phyloP scores from a whole-genome alignment of 2,329 filamentous ascomycete species.

The Claviceps africana region DNA sequence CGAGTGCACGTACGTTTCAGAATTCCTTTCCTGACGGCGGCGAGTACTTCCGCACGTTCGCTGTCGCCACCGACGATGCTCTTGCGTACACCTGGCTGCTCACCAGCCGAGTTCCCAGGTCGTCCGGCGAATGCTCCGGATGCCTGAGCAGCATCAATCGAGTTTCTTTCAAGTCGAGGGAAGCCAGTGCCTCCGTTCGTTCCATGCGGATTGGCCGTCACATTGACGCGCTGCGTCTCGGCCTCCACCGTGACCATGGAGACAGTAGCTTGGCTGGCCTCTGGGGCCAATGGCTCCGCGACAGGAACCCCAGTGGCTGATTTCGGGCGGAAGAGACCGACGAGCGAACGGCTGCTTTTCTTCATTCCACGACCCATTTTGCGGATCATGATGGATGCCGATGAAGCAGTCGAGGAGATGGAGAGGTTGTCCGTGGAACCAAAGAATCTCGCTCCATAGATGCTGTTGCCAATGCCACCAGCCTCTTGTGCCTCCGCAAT shows the following conservation, averaged over 20 bases:
- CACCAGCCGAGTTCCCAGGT: constrained; percentile 41
- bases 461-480: constrained; percentile 78
- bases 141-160: constrained; percentile 49
- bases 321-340: constrained; percentile 89
- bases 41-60: constrained; percentile 81
- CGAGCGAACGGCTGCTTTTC: constrained; percentile 78
- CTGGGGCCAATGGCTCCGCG: constrained; percentile 50
- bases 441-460: constrained; percentile 82
- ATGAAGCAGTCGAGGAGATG: constrained; percentile 79
- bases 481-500: constrained; percentile 91
- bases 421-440: constrained; percentile 91
- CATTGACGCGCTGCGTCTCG: constrained; percentile 70
- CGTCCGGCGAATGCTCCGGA: constrained; percentile 34
- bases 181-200: constrained; percentile 62
- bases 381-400: constrained; percentile 82
- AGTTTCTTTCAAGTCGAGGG: constrained; percentile 72
- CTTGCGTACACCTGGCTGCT: constrained; percentile 54
- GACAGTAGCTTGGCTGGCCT: constrained; percentile 67
- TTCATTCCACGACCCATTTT: constrained; percentile 99
- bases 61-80: constrained; percentile 84
- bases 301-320: constrained; percentile 68
- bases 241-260: constrained; percentile 95
- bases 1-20: constrained; percentile 55
- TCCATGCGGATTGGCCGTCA: constrained; percentile 54
- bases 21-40: constrained; percentile 89